These are phyloP conservation scores for Barnettozyma vustinii DNA, from an alignment of 805 yeast genomes.

Conservation along the genomic window DNA sequence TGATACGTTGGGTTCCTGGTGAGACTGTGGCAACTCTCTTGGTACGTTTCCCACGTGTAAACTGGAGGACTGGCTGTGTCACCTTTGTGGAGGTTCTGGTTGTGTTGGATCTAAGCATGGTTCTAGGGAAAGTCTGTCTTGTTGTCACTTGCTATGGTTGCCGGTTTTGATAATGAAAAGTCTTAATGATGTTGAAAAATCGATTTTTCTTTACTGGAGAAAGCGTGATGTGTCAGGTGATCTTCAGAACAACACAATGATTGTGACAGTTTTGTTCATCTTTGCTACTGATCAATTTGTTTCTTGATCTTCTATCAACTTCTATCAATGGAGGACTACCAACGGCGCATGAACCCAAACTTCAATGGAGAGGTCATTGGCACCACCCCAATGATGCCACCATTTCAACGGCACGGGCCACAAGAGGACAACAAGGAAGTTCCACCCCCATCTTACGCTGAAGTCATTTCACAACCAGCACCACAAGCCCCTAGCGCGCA, in stretches of 20 bases:
- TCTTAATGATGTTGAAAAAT: not conserved
- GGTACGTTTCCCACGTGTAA: constrained; percentile 48
- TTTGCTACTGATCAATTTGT: not conserved
- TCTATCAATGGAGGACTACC: constrained; percentile 4
- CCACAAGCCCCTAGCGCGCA: not conserved
- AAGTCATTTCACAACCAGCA: constrained; percentile 11
- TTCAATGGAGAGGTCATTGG: not conserved
- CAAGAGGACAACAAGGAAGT: constrained; percentile 17
- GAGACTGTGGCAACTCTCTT: constrained; percentile 31
- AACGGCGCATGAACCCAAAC: not conserved
- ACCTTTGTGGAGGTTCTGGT: not conserved
- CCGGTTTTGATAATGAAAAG: not conserved
- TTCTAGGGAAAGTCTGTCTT: constrained; percentile 1
- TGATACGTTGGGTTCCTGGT: constrained; percentile 43
- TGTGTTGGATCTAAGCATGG: not conserved
- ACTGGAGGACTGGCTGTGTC: constrained; percentile 14
- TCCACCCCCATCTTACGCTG: constrained; percentile 35
- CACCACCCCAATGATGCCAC: constrained; percentile 3
- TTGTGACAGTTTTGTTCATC: no score
- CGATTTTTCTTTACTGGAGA: no score
- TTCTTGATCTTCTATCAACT: not conserved
- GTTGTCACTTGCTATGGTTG: not conserved
- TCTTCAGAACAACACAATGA: not conserved
- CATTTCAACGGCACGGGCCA: not conserved
- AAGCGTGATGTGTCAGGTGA: not conserved